Conservation (phyloP, 2,329 filamentous ascomycete species). For the Alternaria solani region DNA sequence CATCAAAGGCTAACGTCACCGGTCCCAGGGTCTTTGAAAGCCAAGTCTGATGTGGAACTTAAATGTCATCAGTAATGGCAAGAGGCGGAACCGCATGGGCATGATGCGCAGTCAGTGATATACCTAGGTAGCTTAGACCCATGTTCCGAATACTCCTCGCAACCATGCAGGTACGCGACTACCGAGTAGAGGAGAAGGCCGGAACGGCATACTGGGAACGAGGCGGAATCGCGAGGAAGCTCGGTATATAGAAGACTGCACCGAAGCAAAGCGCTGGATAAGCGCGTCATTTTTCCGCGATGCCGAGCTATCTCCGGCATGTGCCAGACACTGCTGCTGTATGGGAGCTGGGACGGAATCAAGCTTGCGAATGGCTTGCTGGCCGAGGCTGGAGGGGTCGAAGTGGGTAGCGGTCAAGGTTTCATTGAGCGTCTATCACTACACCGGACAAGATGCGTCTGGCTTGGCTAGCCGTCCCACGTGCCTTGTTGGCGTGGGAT, state of each 20-base stretch:
- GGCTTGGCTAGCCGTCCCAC: slow-evolving; percentile 24
- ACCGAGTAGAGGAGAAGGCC: slow-evolving; percentile 13
- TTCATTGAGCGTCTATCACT: slow-evolving; percentile 4
- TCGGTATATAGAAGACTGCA: slow-evolving; percentile 22
- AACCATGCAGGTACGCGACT: slow-evolving; percentile 19
- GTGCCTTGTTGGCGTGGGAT: slow-evolving; percentile 33
- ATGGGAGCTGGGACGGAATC: slow-evolving; percentile 25
- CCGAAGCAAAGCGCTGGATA: slow-evolving; percentile 39
- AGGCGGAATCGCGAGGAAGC: slow-evolving; percentile 8
- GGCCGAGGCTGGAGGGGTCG: not conserved
- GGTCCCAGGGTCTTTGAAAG: not conserved
- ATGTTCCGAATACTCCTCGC: slow-evolving; percentile 10
- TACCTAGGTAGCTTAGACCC: not conserved
- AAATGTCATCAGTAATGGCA: not conserved
- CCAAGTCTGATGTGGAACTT: not conserved
- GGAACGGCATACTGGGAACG: slow-evolving; percentile 16
- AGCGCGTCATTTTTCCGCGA: slow-evolving; percentile 22
- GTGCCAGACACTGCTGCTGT: not conserved
- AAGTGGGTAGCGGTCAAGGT: slow-evolving; percentile 7
- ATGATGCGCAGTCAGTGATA: not conserved
- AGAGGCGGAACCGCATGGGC: slow-evolving; percentile 3
- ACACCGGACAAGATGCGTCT: slow-evolving; percentile 4
- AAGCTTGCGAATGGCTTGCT: slow-evolving; percentile 16
- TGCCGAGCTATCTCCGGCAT: slow-evolving; percentile 33
- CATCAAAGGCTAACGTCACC: slow-evolving; percentile 1